A percentile compares a stretch with the other conserved stretches of the same genome.
Conservation (phyloP, 169 alveolate species). For the Plasmodium billcollinsi region DNA sequence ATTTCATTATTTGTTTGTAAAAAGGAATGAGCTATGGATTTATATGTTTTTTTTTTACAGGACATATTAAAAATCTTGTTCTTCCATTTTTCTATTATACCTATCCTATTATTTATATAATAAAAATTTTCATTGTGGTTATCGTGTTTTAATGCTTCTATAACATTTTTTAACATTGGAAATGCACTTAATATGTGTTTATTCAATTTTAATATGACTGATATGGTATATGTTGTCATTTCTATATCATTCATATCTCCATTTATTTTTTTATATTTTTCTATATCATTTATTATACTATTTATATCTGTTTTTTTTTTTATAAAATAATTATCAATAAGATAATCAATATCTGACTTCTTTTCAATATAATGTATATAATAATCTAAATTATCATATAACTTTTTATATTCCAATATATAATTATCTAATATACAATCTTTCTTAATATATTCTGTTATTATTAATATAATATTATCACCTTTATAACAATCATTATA, state of each 20-base stretch:
- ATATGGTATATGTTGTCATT: slow-evolving; percentile 73
- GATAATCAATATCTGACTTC: slow-evolving; percentile 35
- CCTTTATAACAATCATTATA: slow-evolving; percentile 26
- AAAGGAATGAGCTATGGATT: background rate
- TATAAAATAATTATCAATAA: slow-evolving; percentile 24
- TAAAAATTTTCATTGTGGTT: slow-evolving; percentile 3
- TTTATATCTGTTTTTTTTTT: background rate
- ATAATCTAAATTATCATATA: slow-evolving; percentile 47
- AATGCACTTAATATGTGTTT: slow-evolving; percentile 25
- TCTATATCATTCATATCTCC: slow-evolving; percentile 36
- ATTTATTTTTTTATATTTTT: background rate
- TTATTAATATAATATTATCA: slow-evolving; percentile 39
- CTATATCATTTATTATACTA: background rate
- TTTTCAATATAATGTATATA: slow-evolving; percentile 26
- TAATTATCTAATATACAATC: slow-evolving; percentile 47
- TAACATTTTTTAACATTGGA: slow-evolving; percentile 54
- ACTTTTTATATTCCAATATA: slow-evolving; percentile 30
- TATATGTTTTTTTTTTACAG: background rate
- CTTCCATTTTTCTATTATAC: slow-evolving; percentile 56
- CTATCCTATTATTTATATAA: slow-evolving; percentile 51
- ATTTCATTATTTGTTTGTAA: background rate
- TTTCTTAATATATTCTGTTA: slow-evolving; percentile 66
- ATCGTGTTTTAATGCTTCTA: slow-evolving; percentile 8
- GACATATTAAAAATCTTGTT: slow-evolving; percentile 20
- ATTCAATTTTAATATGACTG: slow-evolving; percentile 32